Evolutionary conservation across 345 rosid genomes (phyloP).

Genomic region (Eucalyptus sp.): DNA sequence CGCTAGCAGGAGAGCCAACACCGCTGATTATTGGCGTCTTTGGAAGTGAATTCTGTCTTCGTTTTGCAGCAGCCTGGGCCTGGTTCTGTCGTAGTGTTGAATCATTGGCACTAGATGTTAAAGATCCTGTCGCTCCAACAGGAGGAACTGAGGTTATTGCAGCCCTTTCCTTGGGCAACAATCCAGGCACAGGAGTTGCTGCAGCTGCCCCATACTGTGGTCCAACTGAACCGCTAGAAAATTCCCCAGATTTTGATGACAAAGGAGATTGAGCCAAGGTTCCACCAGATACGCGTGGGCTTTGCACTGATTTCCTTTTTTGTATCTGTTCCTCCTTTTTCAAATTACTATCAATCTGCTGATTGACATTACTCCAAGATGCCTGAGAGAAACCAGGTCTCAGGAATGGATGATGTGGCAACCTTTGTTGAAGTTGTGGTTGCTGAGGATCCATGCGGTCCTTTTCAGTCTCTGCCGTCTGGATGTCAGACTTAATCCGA

Average conservation of each 20-base stretch:
- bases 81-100: slow-evolving; percentile 66
- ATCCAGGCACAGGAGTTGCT: slow-evolving; percentile 25
- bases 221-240: slow-evolving; percentile 84
- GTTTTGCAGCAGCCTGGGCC: slow-evolving; percentile 45
- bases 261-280: slow-evolving; percentile 80
- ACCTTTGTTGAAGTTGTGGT: slow-evolving; percentile 48
- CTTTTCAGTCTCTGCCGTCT: slow-evolving; percentile 36
- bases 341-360: slow-evolving; percentile 45
- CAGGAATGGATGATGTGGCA: slow-evolving; percentile 35
- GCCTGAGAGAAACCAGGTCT: slow-evolving; percentile 53
- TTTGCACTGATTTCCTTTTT: slow-evolving; percentile 70
- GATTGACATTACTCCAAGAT: slow-evolving; percentile 65
- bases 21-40: slow-evolving; percentile 64
- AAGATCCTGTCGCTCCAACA: slow-evolving; percentile 52
- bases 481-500: slow-evolving; percentile 38
- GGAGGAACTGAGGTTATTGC: slow-evolving; percentile 50
- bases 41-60: slow-evolving; percentile 73
- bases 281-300: slow-evolving; percentile 80
- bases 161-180: slow-evolving; percentile 70
- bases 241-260: slow-evolving; percentile 94
- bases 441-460: slow-evolving; percentile 49
- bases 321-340: slow-evolving; percentile 74
- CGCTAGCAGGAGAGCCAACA: slow-evolving; percentile 94
- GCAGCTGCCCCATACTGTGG: slow-evolving; percentile 66
- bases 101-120: slow-evolving; percentile 76